Evolutionary conservation across 2,329 filamentous ascomycete species (phyloP).

Genomic region (Domatiomyces catenatus): DNA sequence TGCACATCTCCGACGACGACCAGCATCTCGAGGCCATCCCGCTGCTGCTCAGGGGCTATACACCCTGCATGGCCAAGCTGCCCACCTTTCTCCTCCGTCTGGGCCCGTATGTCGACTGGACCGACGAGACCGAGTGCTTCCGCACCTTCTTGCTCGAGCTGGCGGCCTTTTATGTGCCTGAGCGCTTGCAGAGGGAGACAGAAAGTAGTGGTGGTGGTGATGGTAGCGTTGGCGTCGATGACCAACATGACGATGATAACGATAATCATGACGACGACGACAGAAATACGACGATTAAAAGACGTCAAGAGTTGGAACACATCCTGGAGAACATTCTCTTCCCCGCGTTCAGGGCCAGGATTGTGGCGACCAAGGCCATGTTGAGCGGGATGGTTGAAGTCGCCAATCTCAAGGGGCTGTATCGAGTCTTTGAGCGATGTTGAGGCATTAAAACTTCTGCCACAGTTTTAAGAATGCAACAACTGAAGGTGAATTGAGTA

Average conservation of each 20-base stretch:
- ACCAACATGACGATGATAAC: slow-evolving; percentile 3
- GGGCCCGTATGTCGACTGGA: slow-evolving; percentile 80
- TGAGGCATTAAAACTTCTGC: slow-evolving; percentile 29
- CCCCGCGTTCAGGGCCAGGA: slow-evolving; percentile 65
- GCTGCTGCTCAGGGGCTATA: slow-evolving; percentile 75
- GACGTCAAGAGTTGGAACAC: slow-evolving; percentile 54
- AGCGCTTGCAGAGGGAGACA: slow-evolving; percentile 51
- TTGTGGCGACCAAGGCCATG: slow-evolving; percentile 67
- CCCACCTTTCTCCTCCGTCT: slow-evolving; percentile 76
- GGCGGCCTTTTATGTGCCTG: slow-evolving; percentile 79
- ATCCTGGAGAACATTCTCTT: slow-evolving; percentile 78
- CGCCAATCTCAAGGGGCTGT: slow-evolving; percentile 81
- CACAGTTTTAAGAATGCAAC: no score
- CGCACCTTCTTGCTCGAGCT: slow-evolving; percentile 71
- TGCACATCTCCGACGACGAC: slow-evolving; percentile 65
- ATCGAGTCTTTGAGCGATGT: slow-evolving; percentile 88
- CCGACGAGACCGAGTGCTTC: slow-evolving; percentile 71
- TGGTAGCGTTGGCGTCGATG: slow-evolving; percentile 22
- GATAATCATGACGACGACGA: slow-evolving; percentile 26
- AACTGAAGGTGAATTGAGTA: no score
- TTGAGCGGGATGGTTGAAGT: slow-evolving; percentile 70
- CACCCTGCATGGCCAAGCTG: slow-evolving; percentile 69
- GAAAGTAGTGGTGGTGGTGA: slow-evolving; percentile 19
- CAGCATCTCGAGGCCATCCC: slow-evolving; percentile 60
- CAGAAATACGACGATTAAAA: slow-evolving; percentile 27